phyloP scores from a whole-genome alignment of 2,329 filamentous ascomycete genomes.

The Apiospora saccharicola region DNA sequence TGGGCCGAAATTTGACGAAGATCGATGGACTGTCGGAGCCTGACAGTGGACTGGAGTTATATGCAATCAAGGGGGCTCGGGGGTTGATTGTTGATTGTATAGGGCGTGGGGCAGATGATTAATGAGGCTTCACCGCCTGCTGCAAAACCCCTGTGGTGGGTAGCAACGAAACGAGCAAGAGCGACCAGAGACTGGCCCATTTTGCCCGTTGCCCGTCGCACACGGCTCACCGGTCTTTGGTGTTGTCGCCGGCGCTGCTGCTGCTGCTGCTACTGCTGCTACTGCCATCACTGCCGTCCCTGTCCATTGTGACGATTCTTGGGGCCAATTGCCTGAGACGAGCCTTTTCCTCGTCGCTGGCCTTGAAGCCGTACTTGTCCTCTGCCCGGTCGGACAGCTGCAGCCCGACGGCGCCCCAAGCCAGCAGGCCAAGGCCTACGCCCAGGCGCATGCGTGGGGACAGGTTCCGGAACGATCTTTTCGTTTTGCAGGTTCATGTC shows the following conservation, averaged over 20 bases:
- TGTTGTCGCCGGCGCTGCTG: conserved; percentile 5
- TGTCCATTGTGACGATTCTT: conserved; percentile 67
- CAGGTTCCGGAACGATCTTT: conserved; percentile 75
- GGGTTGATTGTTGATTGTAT: not conserved
- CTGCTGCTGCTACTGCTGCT: not conserved
- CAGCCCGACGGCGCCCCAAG: conserved; percentile 78
- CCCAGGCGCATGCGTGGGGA: conserved; percentile 73
- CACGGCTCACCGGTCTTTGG: conserved; percentile 35
- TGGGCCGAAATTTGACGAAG: conserved; percentile 21
- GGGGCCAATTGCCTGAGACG: conserved; percentile 69
- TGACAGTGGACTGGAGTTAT: conserved; percentile 21
- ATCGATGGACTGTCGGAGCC: conserved; percentile 14
- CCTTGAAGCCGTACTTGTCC: conserved; percentile 73
- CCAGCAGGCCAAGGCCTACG: conserved; percentile 77
- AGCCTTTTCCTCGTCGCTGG: conserved; percentile 76
- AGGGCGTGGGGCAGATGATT: conserved; percentile 15
- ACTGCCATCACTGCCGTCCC: conserved; percentile 34
- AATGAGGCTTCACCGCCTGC: conserved; percentile 20
- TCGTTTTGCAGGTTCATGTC: not conserved
- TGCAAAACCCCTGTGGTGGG: conserved; percentile 10
- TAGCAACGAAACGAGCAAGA: not conserved
- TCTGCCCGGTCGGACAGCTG: conserved; percentile 77
- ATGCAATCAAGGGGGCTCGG: conserved; percentile 1
- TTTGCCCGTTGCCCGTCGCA: conserved; percentile 16
- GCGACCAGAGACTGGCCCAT: not conserved